These are phyloP conservation scores for Fomitopsis betulina DNA, from an alignment of 1,284 basidiomycete species.

Conservation along the genomic window DNA sequence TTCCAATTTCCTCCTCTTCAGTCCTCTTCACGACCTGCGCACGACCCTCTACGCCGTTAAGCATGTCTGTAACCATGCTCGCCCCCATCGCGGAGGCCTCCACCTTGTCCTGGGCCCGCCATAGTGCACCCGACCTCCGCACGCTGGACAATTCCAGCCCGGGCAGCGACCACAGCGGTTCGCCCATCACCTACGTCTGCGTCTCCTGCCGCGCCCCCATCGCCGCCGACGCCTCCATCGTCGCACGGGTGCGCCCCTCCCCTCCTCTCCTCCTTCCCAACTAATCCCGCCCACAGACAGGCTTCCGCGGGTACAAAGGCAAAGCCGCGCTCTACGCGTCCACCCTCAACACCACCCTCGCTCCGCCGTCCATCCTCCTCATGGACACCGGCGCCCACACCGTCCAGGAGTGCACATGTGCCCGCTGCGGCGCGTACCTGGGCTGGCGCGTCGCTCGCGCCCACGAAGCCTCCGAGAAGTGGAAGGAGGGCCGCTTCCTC, in stretches of 20 bases:
- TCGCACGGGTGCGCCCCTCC: constrained; percentile 3
- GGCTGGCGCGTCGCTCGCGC: constrained; percentile 63
- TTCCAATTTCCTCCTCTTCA: neutral
- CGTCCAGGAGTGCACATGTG: constrained; percentile 50
- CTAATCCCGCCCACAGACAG: constrained; percentile 6
- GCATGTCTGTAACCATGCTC: neutral
- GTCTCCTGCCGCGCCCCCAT: neutral
- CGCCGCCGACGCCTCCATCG: constrained; percentile 9
- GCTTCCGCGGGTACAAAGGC: constrained; percentile 26
- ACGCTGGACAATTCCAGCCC: neutral
- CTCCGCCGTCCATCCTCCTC: constrained; percentile 37
- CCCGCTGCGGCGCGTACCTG: constrained; percentile 43
- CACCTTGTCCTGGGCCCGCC: neutral
- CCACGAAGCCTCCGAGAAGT: constrained; percentile 50
- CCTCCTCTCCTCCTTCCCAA: constrained; percentile 8
- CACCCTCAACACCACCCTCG: constrained; percentile 21
- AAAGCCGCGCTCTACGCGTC: constrained; percentile 23
- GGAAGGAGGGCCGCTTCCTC: constrained; percentile 57
- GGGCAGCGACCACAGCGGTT: neutral
- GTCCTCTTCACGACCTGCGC: neutral
- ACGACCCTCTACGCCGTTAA: no score
- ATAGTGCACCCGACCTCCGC: neutral
- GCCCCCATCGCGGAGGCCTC: neutral
- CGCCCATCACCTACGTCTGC: neutral
- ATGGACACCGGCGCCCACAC: constrained; percentile 64